A percentile compares a stretch with the other conserved stretches of the same genome.
Evolutionary conservation across 495 filamentous ascomycete genomes (phyloP).

Genomic region (Lepraria neglecta): DNA sequence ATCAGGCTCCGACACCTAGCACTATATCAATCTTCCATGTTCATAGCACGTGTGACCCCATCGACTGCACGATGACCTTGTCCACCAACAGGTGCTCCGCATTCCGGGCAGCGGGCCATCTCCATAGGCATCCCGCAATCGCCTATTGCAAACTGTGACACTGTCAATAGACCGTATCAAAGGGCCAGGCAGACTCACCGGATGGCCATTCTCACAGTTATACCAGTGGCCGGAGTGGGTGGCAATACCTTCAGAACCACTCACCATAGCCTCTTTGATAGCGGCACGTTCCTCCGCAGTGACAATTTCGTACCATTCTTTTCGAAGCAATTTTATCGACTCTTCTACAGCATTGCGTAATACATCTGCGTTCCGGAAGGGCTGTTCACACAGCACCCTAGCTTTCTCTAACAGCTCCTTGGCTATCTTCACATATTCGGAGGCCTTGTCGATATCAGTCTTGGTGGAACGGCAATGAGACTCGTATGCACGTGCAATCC

Average conservation of each 20-base stretch:
- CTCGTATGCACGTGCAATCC: constrained; percentile 23
- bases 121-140: constrained; percentile 69
- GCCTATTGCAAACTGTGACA: constrained; percentile 33
- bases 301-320: constrained; percentile 38
- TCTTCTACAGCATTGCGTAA: constrained; percentile 29
- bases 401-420: constrained; percentile 20
- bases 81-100: constrained; percentile 56
- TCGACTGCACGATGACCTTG: constrained; percentile 44
- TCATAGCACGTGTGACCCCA: constrained; percentile 43
- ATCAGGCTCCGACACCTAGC: too few relatives aligned
- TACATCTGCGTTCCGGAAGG: constrained; percentile 27
- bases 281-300: constrained; percentile 40
- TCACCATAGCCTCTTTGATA: constrained; percentile 45
- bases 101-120: constrained; percentile 57
- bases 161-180: background rate
- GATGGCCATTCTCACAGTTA: constrained; percentile 57
- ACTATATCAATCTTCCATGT: constrained; percentile 20
- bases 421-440: constrained; percentile 20
- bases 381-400: constrained; percentile 16
- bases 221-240: constrained; percentile 58
- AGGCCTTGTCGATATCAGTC: constrained; percentile 20
- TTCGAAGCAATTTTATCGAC: constrained; percentile 8
- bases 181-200: constrained; percentile 29
- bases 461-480: constrained; percentile 21
- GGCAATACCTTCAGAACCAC: constrained; percentile 40